Base-by-base conservation (phyloP, 139 green algal genomes). In the Trebouxia sp. region DNA sequence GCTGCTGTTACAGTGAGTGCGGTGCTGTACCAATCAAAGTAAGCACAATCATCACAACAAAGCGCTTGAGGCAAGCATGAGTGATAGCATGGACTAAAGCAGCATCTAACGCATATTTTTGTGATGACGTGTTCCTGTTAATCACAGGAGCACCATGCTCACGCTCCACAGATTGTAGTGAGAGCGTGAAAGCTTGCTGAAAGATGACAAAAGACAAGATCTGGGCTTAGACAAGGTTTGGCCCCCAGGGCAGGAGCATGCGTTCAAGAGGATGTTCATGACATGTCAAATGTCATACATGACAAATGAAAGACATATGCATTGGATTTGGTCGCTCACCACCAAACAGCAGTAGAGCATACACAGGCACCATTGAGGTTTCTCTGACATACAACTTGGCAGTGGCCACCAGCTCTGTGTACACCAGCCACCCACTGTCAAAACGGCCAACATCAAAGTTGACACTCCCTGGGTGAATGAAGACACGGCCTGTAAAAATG, bases 391-490 rank as follows among this genome's bases (percentile, higher is more conserved):
- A 97, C 37, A 92, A 70, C 80, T 92, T 91, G 81, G 30, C 76
- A 30, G 87, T 95, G 79, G 92, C 84, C 43, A 95, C 87, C 56
- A 98, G 93, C 51, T 97, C 91, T 14, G 88, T 94, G 86, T 94
- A 98, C 41, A 97, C 90, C 65, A 95, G 69, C 93, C 92, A 98
- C 22, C 91, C 90, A 82, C 81, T 90, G 39, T 91, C 82, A 79
- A 91, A 92, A 48, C 81, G 80, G 37, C 80, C 89, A 62, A 83
- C 47, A 15, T 82, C 75, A 82, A 98, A 98, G 86, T 93, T 94
- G 56, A 97, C 79, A 9, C 89, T 96, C 43, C 87, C 86, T 7
- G 96, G 96, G 83, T 99, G 96, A 24, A 98, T 85, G 84, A 98
- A 99, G 5, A 96, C 90, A 30, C 96, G 92, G 7, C 93, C 93